phyloP scores from a whole-genome alignment of 2,329 filamentous ascomycete species.

The Clonostachys byssicola region DNA sequence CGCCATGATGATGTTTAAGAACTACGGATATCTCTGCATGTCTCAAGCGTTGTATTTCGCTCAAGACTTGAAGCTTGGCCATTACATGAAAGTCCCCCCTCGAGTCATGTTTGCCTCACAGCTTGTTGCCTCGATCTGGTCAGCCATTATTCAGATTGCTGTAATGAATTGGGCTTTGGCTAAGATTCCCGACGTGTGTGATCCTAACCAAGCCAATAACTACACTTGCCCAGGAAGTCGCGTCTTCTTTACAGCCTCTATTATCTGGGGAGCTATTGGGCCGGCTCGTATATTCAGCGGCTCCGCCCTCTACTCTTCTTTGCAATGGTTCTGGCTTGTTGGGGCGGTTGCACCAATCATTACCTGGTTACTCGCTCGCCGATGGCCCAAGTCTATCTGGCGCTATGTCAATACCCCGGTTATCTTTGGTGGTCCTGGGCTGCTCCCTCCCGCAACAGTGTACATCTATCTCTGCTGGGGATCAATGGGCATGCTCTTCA shows the following conservation, averaged over 20 bases:
- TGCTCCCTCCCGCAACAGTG: constrained; percentile 65
- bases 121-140: constrained; percentile 56
- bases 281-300: constrained; percentile 65
- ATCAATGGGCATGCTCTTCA: constrained; percentile 62
- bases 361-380: constrained; percentile 59
- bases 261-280: constrained; percentile 72
- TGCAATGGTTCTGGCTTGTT: constrained; percentile 70
- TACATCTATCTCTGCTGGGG: constrained; percentile 72
- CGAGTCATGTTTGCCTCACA: constrained; percentile 59
- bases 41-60: constrained; percentile 60
- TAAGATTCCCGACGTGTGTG: constrained; percentile 60
- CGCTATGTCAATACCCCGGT: constrained; percentile 66
- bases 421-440: constrained; percentile 60
- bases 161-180: constrained; percentile 65
- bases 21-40: constrained; percentile 68
- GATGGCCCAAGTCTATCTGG: constrained; percentile 56
- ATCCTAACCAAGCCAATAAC: constrained; percentile 43
- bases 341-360: constrained; percentile 58
- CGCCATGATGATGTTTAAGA: constrained; percentile 77
- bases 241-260: constrained; percentile 63
- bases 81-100: constrained; percentile 65
- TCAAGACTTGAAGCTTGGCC: constrained; percentile 63
- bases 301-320: constrained; percentile 54
- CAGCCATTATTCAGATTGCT: constrained; percentile 56
- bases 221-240: constrained; percentile 53